A percentile compares a stretch with the other conserved stretches of the same genome.
Evolutionary conservation across 305 asterid species (phyloP).

Genomic region (Stenogyne calaminthoides): DNA sequence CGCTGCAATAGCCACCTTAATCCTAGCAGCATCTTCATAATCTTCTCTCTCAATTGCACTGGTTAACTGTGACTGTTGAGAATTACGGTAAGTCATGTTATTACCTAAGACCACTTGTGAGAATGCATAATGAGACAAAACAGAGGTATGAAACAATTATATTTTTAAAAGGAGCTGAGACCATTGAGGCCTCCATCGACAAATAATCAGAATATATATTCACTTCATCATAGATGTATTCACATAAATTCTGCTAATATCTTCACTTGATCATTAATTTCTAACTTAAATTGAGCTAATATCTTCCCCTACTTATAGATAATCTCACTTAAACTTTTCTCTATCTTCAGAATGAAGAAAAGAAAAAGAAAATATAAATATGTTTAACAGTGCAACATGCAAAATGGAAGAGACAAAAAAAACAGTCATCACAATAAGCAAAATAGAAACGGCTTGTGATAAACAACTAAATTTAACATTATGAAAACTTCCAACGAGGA

Average conservation of each 20-base stretch:
- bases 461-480: background rate
- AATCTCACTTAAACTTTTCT: background rate
- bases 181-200: slow-evolving; percentile 3
- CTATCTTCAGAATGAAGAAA: background rate
- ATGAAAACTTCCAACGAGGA: slow-evolving; percentile 17
- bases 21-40: slow-evolving; percentile 87
- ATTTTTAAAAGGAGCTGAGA: background rate
- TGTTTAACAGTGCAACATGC: slow-evolving; percentile 1
- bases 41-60: slow-evolving; percentile 74
- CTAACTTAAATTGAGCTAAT: background rate
- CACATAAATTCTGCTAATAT: background rate
- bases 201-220: background rate
- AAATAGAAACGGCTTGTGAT: background rate
- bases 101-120: slow-evolving; percentile 4
- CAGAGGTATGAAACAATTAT: background rate
- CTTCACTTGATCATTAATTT: background rate
- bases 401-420: background rate
- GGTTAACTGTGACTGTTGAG: slow-evolving; percentile 67
- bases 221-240: background rate
- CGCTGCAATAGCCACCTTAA: slow-evolving; percentile 97
- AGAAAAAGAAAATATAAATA: background rate
- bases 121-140: slow-evolving; percentile 5
- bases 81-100: slow-evolving; percentile 32
- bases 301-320: slow-evolving; percentile 1
- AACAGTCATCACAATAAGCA: background rate